Evolutionary conservation across 495 filamentous ascomycete genomes (phyloP).

Genomic region (Aspergillus leporis): DNA sequence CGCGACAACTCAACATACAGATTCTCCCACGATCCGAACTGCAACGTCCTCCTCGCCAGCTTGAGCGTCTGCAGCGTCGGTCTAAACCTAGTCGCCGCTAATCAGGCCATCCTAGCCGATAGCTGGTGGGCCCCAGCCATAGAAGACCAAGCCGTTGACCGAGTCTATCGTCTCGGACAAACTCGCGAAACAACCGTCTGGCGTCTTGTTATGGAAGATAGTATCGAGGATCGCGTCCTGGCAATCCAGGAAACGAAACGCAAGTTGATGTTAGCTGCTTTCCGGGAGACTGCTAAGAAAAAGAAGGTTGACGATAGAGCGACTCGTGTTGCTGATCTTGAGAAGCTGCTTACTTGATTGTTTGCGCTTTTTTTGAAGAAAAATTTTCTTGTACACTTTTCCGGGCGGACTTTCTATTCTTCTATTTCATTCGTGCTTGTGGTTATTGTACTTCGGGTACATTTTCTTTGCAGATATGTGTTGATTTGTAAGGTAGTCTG

Average conservation of each 20-base stretch:
- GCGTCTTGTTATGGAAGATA: constrained; percentile 78
- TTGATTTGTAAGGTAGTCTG: not conserved
- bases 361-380: constrained; percentile 8
- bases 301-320: constrained; percentile 50
- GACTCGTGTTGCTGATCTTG: constrained; percentile 58
- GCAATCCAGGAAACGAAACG: constrained; percentile 82
- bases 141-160: constrained; percentile 91
- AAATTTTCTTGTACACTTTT: constrained; percentile 8
- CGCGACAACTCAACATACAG: constrained; percentile 70
- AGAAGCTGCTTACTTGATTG: constrained; percentile 46
- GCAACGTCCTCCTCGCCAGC: constrained; percentile 78
- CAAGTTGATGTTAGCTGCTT: constrained; percentile 73
- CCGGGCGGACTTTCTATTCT: not conserved
- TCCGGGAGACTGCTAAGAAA: constrained; percentile 58
- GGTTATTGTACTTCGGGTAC: too few relatives aligned
- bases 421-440: not conserved
- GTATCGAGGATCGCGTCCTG: constrained; percentile 83
- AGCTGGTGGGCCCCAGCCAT: constrained; percentile 94
- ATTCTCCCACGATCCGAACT: constrained; percentile 67
- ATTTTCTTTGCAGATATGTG: too few relatives aligned
- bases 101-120: constrained; percentile 82
- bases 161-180: constrained; percentile 87
- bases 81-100: constrained; percentile 84
- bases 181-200: constrained; percentile 75
- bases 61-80: constrained; percentile 84